A percentile compares a stretch with the other conserved stretches of the same genome.
phyloP scores from a whole-genome alignment of 129 eudicot genomes.

The Helianthus annuus region HanXRQr2.0-SUNRISE NC_035449.2:138200001-138200500 shows the following conservation, averaged over 20 bases:
- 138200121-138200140: constrained; percentile 17
- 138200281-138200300: constrained; percentile 18
- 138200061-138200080: constrained; percentile 23
- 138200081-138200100: constrained; percentile 31
- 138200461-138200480: neutral
- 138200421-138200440: neutral
- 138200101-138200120: constrained; percentile 28
- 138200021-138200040: constrained; percentile 37
- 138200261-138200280: constrained; percentile 16
- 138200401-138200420: constrained; percentile 3
- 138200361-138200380: constrained; percentile 4
- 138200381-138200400: constrained; percentile 27
- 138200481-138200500: too few species aligned
- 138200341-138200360: constrained; percentile 25
- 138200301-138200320: constrained; percentile 9
- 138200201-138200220: constrained; percentile 19
- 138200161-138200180: constrained; percentile 45
- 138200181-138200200: constrained; percentile 28
- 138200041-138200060: constrained; percentile 38
- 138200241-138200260: constrained; percentile 12
- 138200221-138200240: constrained; percentile 14
- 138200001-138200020: constrained; percentile 7
- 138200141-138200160: neutral
- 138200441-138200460: neutral
- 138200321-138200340: constrained; percentile 14